These are phyloP conservation scores for Cardamine chenopodiifolia DNA, from an alignment of 345 rosid genomes.

Conservation along the genomic window DNA sequence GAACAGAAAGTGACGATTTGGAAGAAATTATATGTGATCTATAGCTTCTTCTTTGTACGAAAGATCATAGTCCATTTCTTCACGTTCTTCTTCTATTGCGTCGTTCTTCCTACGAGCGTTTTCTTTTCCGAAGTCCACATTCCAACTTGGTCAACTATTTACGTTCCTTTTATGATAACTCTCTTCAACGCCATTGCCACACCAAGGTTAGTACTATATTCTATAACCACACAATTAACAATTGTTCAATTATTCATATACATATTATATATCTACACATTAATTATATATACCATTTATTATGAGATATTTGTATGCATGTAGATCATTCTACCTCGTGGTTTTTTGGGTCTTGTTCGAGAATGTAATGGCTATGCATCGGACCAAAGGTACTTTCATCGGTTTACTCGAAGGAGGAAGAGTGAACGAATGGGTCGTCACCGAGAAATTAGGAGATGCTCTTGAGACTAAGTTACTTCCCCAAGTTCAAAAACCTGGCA, in stretches of 20 bases:
- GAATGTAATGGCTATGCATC: conserved; percentile 66
- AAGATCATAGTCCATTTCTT: conserved; percentile 43
- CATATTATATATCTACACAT: no score
- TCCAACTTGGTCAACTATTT: conserved; percentile 42
- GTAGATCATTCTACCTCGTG: conserved; percentile 59
- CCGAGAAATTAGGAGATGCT: conserved; percentile 85
- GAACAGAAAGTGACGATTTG: conserved; percentile 44
- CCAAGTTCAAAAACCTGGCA: conserved; percentile 50
- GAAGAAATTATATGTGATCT: conserved; percentile 46
- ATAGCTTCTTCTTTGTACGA: conserved; percentile 45
- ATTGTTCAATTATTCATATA: neutral
- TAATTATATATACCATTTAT: neutral
- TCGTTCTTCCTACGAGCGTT: conserved; percentile 42
- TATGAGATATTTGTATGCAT: neutral
- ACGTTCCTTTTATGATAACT: conserved; percentile 43
- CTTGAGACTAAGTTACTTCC: conserved; percentile 49
- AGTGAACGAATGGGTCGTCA: conserved; percentile 94
- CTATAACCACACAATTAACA: neutral
- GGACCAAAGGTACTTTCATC: conserved; percentile 64
- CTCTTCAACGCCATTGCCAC: conserved; percentile 42
- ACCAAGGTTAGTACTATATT: conserved; percentile 33
- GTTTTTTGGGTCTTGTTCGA: conserved; percentile 61
- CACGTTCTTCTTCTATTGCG: conserved; percentile 44
- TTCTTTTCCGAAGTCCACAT: conserved; percentile 38
- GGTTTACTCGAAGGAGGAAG: conserved; percentile 87